Evolutionary conservation across 2,329 filamentous ascomycete species (phyloP), one percentile per base, ranked within the genome.

Genomic region (Verticillium longisporum): DNA sequence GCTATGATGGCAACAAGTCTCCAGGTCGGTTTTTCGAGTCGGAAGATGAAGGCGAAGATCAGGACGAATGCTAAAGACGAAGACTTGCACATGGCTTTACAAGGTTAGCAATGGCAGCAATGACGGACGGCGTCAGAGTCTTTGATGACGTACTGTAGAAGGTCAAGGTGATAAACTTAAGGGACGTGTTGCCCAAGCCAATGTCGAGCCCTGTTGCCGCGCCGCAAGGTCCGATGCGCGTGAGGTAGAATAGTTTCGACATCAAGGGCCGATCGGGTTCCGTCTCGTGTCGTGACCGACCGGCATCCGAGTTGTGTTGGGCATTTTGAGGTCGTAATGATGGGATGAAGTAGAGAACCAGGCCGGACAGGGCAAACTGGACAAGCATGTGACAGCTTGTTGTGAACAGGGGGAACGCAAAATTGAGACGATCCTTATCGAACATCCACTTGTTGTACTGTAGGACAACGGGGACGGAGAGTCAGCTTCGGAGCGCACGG

Each of bases 381-480:
- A 99, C 92, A 26, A 93, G 78, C 93, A 98, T 98, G 78, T 99
- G 95, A 73, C 95, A 81, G 65, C 91, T 91, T 3, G 95, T 99
- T 11, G 93, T 97, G 75, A 98, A 98, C 57, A 99, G 83, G 45
- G 95, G 95, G 70, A 95, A 98, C 58, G 91, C 88, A 73, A 99
- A 99, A 75, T 97, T 89, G 67, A 96, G 85, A 66, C 89, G 86
- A 67, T 89, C 84, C 64, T 88, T 84, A 70, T 91, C 90, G 77
- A 99, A 98, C 94, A 99, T 98, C 95, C 95, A 98, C 79, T 97
- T 98, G 83, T 99, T 99, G 81, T 98, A 99, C 89, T 95, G 66
- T 57, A 36, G n/a, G 55, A 26, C 6, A 21, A 31, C 26, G n/a
- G 15, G 18, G 13, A n/a, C 32, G 14, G 66, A 73, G 63, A 70